Evolutionary conservation across 1,139 yeast species (phyloP), one percentile per base, ranked within the genome.

Genomic region (Debaryomyces sp.): DNA sequence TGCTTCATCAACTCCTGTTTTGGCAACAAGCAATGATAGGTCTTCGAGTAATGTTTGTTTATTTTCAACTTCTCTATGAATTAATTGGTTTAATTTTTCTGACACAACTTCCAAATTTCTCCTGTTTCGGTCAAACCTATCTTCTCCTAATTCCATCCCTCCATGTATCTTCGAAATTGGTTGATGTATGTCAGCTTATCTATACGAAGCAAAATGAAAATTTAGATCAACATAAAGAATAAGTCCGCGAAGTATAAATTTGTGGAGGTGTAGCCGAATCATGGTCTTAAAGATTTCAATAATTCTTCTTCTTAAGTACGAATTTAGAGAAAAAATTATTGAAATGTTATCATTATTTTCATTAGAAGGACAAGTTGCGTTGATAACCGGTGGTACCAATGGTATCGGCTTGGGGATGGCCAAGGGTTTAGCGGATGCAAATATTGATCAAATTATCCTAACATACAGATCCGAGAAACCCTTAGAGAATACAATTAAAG

Each of bases 361-460:
- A 18, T 62, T 69, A 49, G 61, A 66, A 50, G 67, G 67, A n/a
- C 65, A 66, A 52, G 73, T 68, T 30, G 70, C 73, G 2, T 52
- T 69, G 17, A 55, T 69, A 38, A 69, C 74, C 5, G 73, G 73
- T n/a, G 72, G 71, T 5, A 64, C 71, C 21, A 59, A 66, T 50
- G 74, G 74, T 22, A 68, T 69, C 48, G 74, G 74, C 3, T 60
- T 66, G 49, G 71, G 71, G 5, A 69, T 66, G 40, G 73, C 73
- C 34, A 61, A 62, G 51, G 73, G 71, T 2, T 58, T 68, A 42
- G 71, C 72, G 17, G 68, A 67, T 46, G 73, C 73, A 17, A 68
- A 65, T 13, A 58, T 68, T 6, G 65, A 62, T 38, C 60, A 64
- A 38, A 58, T 67, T 32, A 63, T 66, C 26, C 58, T 67, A 29